phyloP scores from a whole-genome alignment of 768 basidiomycete genomes.

The Mrakia gelida region DNA sequence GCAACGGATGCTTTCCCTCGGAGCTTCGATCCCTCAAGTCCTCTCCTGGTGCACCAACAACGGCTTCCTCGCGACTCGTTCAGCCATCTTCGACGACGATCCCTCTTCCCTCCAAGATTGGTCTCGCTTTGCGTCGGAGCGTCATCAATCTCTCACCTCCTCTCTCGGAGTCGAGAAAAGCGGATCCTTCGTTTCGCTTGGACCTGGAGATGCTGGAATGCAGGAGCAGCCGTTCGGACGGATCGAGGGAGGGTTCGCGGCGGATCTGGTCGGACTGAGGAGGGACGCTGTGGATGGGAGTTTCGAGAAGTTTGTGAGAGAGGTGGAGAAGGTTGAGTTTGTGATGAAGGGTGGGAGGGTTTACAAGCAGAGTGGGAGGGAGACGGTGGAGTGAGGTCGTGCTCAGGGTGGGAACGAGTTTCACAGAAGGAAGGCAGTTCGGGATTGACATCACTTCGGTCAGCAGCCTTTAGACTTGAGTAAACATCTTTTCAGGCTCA shows the following conservation, averaged over 20 bases:
- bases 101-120: background rate
- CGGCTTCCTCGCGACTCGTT: slow-evolving; percentile 50
- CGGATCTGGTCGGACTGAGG: slow-evolving; percentile 49
- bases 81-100: background rate
- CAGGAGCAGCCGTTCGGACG: slow-evolving; percentile 58
- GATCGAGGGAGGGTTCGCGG: slow-evolving; percentile 56
- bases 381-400: background rate
- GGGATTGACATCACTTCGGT: no score
- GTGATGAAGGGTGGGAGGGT: background rate
- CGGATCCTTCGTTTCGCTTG: background rate
- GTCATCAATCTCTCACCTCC: background rate
- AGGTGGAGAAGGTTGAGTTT: background rate
- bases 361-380: background rate
- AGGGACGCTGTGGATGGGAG: no score
- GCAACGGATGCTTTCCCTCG: slow-evolving; percentile 57
- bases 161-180: background rate
- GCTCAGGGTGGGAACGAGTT: no score
- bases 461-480: no score
- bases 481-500: no score
- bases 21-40: slow-evolving; percentile 54
- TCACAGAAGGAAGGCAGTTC: no score
- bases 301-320: no score
- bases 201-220: slow-evolving; percentile 43
- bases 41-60: slow-evolving; percentile 59
- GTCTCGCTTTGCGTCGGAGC: no score